Conservation (phyloP, 805 yeast genomes). For the Hanseniaspora valbyensis region DNA sequence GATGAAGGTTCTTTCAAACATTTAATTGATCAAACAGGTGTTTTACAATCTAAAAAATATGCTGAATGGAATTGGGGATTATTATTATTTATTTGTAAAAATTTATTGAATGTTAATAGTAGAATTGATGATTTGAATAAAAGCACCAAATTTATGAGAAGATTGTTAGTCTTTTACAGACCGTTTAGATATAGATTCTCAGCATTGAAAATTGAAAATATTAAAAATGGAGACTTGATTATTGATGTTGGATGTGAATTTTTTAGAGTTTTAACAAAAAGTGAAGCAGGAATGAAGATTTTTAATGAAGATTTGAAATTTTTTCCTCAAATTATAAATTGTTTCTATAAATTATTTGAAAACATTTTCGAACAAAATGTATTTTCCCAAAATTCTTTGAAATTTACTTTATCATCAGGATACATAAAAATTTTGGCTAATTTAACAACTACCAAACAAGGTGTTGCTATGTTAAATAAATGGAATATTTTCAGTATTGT, state of each 20-base stretch:
- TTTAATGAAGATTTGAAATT: slow-evolving; percentile 58
- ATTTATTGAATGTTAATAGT: slow-evolving; percentile 65
- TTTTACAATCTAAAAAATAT: slow-evolving; percentile 66
- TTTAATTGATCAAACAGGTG: slow-evolving; percentile 56
- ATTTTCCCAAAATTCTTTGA: slow-evolving; percentile 48
- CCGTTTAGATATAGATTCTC: slow-evolving; percentile 83
- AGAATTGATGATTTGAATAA: slow-evolving; percentile 66
- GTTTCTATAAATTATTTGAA: slow-evolving; percentile 41
- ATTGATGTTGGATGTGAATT: slow-evolving; percentile 67
- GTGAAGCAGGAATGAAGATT: slow-evolving; percentile 55
- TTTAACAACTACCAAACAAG: slow-evolving; percentile 47
- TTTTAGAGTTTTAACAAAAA: slow-evolving; percentile 50
- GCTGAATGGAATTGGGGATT: slow-evolving; percentile 82
- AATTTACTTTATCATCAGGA: slow-evolving; percentile 58
- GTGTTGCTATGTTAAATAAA: slow-evolving; percentile 57
- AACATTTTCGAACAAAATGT: slow-evolving; percentile 39
- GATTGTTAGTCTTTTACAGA: slow-evolving; percentile 74
- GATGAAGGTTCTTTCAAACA: slow-evolving; percentile 36
- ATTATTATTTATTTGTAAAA: slow-evolving; percentile 60
- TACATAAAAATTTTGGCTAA: slow-evolving; percentile 72
- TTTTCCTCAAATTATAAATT: slow-evolving; percentile 78
- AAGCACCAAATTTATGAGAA: slow-evolving; percentile 74
- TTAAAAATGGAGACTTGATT: slow-evolving; percentile 44
- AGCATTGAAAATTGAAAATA: slow-evolving; percentile 33
- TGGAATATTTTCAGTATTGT: slow-evolving; percentile 80